These are phyloP conservation scores for Cryptosporidium viatorum DNA, from an alignment of 169 alveolate genomes.

Conservation along the genomic window DNA sequence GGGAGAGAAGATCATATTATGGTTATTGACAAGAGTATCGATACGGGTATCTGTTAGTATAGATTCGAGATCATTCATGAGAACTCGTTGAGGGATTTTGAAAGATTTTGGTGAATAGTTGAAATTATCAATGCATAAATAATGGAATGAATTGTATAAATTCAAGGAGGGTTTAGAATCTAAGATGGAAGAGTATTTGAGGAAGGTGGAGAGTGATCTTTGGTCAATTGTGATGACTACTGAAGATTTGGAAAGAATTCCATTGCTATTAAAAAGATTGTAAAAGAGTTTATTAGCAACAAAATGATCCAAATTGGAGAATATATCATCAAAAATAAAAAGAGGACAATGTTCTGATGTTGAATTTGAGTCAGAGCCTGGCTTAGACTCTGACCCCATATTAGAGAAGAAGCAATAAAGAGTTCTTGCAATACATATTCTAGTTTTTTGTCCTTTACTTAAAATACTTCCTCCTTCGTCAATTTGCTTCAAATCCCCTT, in stretches of 20 bases:
- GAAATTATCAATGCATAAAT: neutral
- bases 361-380: no score
- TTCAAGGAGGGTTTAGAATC: neutral
- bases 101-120: neutral
- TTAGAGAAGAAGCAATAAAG: slow-evolving; percentile 8
- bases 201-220: slow-evolving; percentile 4
- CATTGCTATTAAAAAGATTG: slow-evolving; percentile 41
- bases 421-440: slow-evolving; percentile 63
- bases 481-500: slow-evolving; percentile 80
- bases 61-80: neutral
- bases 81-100: slow-evolving; percentile 6
- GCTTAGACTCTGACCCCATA: neutral
- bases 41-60: neutral
- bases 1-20: slow-evolving; percentile 18
- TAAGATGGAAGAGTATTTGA: slow-evolving; percentile 6
- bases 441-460: slow-evolving; percentile 64
- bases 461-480: slow-evolving; percentile 81
- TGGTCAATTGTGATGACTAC: slow-evolving; percentile 34
- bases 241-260: slow-evolving; percentile 25
- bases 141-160: neutral
- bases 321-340: slow-evolving; percentile 58
- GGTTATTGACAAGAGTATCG: neutral
- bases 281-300: slow-evolving; percentile 33
- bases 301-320: slow-evolving; percentile 39
- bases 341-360: neutral